phyloP scores from a whole-genome alignment of 352 stramenopile species.

The Phytophthora chlamydospora region DNA sequence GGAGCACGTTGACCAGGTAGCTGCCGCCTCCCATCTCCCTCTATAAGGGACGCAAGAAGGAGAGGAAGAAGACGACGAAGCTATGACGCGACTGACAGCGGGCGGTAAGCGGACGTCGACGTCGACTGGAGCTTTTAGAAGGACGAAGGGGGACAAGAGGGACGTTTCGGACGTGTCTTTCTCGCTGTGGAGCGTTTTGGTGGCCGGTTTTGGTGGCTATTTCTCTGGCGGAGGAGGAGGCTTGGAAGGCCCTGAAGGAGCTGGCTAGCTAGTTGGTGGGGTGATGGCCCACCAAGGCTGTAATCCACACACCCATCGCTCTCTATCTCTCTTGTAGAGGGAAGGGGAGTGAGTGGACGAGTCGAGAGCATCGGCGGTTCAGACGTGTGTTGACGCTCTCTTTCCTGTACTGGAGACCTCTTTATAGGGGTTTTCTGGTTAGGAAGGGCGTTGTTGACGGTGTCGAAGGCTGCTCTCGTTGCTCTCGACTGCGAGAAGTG shows the following conservation, averaged over 20 bases:
- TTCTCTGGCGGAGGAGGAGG: not conserved
- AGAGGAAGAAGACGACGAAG: not conserved
- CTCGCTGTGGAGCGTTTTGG: slow-evolving; percentile 25
- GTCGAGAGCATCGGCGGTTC: not conserved
- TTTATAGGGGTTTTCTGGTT: too few species aligned
- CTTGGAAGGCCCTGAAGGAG: slow-evolving; percentile 31
- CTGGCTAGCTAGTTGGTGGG: slow-evolving; percentile 51
- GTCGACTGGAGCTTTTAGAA: not conserved
- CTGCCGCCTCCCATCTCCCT: slow-evolving; percentile 2
- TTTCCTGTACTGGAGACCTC: too few species aligned
- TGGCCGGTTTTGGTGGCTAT: slow-evolving; percentile 6
- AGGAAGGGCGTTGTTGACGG: too few species aligned
- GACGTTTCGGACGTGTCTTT: slow-evolving; percentile 7
- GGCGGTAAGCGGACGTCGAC: slow-evolving; percentile 20
- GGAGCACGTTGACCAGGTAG: slow-evolving; percentile 88
- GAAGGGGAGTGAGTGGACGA: slow-evolving; percentile 3
- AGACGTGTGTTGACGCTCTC: too few species aligned
- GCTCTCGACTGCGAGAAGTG: slow-evolving; percentile 1
- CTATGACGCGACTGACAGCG: slow-evolving; percentile 1
- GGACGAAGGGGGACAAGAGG: slow-evolving; percentile 3
- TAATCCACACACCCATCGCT: slow-evolving; percentile 57
- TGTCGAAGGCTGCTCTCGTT: not conserved
- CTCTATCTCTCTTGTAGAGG: not conserved
- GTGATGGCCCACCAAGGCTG: slow-evolving; percentile 75
- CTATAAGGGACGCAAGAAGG: not conserved